Base-by-base conservation (phyloP, 768 basidiomycete genomes). In the Pleurotus eryngii region DNA sequence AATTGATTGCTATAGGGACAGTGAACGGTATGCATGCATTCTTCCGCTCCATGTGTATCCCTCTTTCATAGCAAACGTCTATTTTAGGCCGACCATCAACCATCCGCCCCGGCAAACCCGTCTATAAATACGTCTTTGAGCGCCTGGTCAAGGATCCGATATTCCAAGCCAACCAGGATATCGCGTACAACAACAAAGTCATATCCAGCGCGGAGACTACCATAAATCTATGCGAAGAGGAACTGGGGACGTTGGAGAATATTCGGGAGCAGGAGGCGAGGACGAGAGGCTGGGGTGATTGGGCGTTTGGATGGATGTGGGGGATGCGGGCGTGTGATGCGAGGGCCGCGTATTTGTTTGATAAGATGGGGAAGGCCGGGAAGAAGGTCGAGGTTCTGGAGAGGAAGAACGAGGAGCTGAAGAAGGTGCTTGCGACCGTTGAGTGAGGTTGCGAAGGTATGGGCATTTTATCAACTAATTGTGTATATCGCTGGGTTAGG, bases 91-190 rank as follows among this genome's bases (percentile, higher is more conserved):
- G 92, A 14, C 91, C 95, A 1, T 86, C 92, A 1, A 80, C 78
- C 2, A 90, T 98, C 62, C 80, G 83, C 46, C 92, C 97, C 1
- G 97, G 97, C 26, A 95, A 89, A 70, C 97, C 97, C 0, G 85
- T 98, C 0, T 89, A 90, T 66, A 81, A 82, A 71, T 89, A 84
- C 65, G 92, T 92, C 4, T 99, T 97, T 68, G 80, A 91, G n/a
- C 57, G 48, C 11, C 35, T 30, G 59, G 22, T 55, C 56, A 40
- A 47, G 90, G 95, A 96, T 63, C 71, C 81, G 3, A 75, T 89
- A 45, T 96, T 96, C 76, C 78, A 77, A 62, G 91, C 93, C 3
- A 83, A 79, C 1, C 92, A 92, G 69, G 91, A 94, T 57, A 86
- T 95, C 53, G 81, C 83, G 4, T 83, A 84, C 68, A 95, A 96